A percentile compares a stretch with the other conserved stretches of the same genome.
phyloP scores from a whole-genome alignment of 371 early-diverging fungal species.

The Phascolomyces articulosus region DNA sequence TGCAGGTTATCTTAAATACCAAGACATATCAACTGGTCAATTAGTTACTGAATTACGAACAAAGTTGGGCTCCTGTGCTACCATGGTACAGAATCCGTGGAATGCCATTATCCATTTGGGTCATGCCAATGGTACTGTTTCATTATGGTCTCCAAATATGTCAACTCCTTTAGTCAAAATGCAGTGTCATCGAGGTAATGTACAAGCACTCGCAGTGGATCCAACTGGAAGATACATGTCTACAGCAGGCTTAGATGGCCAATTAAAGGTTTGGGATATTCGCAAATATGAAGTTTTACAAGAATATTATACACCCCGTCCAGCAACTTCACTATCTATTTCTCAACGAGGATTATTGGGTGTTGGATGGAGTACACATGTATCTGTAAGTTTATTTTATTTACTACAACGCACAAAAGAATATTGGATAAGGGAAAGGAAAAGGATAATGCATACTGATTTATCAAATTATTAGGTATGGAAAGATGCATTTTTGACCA shows the following conservation, averaged over 20 bases:
- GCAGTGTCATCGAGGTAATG: conserved; percentile 90
- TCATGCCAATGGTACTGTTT: conserved; percentile 92
- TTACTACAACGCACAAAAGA: neutral
- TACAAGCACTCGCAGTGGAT: conserved; percentile 89
- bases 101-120: conserved; percentile 96
- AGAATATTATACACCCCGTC: conserved; percentile 77
- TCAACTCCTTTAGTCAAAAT: conserved; percentile 91
- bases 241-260: conserved; percentile 91
- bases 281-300: conserved; percentile 86
- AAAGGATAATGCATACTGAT: too few relatives aligned
- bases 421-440: too few relatives aligned
- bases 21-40: conserved; percentile 96
- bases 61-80: conserved; percentile 76
- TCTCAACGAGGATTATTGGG: conserved; percentile 89
- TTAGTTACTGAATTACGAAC: conserved; percentile 85
- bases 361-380: conserved; percentile 79
- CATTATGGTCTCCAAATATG: conserved; percentile 94
- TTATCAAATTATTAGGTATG: conserved; percentile 58
- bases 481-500: conserved; percentile 84
- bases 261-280: conserved; percentile 96
- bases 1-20: conserved; percentile 88
- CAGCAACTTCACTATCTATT: conserved; percentile 77
- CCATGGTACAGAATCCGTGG: conserved; percentile 91
- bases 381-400: conserved; percentile 57
- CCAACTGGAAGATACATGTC: conserved; percentile 91